phyloP scores from a whole-genome alignment of 768 basidiomycete species.

The Suillus ampliporus region DNA sequence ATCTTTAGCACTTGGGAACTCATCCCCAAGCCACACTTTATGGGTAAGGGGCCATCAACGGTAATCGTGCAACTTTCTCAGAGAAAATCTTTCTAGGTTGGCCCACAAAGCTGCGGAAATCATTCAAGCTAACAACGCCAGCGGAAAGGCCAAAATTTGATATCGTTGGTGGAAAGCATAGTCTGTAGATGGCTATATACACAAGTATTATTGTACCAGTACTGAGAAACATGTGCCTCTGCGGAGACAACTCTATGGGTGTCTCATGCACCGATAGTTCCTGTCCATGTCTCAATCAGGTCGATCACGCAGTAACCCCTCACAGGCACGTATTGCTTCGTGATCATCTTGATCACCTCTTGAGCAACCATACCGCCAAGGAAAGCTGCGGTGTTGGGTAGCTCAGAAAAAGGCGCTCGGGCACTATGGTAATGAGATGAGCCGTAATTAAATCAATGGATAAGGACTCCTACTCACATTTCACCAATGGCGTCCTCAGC shows the following conservation, averaged over 20 bases:
- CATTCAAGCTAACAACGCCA: constrained; percentile 1
- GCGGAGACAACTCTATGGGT: neutral
- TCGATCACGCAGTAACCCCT: constrained; percentile 86
- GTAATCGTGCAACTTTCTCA: neutral
- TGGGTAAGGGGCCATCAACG: constrained; percentile 6
- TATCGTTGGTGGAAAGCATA: neutral
- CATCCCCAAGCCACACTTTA: constrained; percentile 29
- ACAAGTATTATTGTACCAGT: neutral
- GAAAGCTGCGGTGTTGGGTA: constrained; percentile 94
- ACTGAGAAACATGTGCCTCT: neutral
- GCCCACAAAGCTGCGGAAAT: constrained; percentile 18
- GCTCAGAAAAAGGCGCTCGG: constrained; percentile 80
- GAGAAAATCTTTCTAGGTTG: constrained; percentile 1
- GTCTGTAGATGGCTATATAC: neutral
- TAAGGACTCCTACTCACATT: constrained; percentile 57
- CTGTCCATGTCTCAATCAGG: constrained; percentile 81
- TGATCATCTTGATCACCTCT: constrained; percentile 96
- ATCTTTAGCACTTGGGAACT: constrained; percentile 21
- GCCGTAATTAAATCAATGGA: neutral
- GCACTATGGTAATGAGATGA: constrained; percentile 48
- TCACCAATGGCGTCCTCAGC: constrained; percentile 73
- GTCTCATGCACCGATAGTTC: constrained; percentile 44
- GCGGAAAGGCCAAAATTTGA: constrained; percentile 1
- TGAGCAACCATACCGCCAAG: constrained; percentile 95
- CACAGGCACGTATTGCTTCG: constrained; percentile 92